Evolutionary conservation across 169 alveolate species (phyloP).

Genomic region (Babesia sp.): DNA sequence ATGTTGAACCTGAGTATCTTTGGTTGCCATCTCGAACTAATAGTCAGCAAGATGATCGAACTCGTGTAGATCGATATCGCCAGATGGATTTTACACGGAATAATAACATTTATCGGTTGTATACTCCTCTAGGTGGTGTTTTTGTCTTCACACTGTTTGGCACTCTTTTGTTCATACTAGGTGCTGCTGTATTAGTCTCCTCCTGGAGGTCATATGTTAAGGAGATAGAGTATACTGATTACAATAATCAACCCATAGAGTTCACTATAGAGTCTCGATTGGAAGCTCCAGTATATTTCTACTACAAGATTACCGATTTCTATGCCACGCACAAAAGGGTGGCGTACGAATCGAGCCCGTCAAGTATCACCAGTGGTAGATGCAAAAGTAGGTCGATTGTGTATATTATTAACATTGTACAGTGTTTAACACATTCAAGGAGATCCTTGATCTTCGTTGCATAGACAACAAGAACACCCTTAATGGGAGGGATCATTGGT

Average conservation of each 20-base stretch:
- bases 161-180: slow-evolving; percentile 16
- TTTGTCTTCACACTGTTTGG: slow-evolving; percentile 35
- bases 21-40: slow-evolving; percentile 63
- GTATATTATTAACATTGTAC: neutral
- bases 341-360: slow-evolving; percentile 57
- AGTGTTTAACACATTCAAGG: slow-evolving; percentile 50
- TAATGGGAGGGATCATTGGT: slow-evolving; percentile 60
- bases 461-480: slow-evolving; percentile 59
- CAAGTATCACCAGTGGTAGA: slow-evolving; percentile 2
- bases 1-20: slow-evolving; percentile 16
- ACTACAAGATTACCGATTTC: slow-evolving; percentile 57
- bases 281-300: slow-evolving; percentile 55
- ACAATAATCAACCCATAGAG: slow-evolving; percentile 31
- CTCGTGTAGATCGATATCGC: slow-evolving; percentile 27
- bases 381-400: slow-evolving; percentile 40
- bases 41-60: slow-evolving; percentile 11
- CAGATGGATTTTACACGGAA: slow-evolving; percentile 63
- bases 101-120: slow-evolving; percentile 31
- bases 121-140: slow-evolving; percentile 48
- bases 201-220: slow-evolving; percentile 20
- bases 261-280: slow-evolving; percentile 15
- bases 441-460: slow-evolving; percentile 61
- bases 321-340: slow-evolving; percentile 58
- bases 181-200: slow-evolving; percentile 14
- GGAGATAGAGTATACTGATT: slow-evolving; percentile 49